These are phyloP conservation scores for Musa schizocarpa DNA, from an alignment of 176 grass and related monocot genomes.

Conservation along the genomic window DNA sequence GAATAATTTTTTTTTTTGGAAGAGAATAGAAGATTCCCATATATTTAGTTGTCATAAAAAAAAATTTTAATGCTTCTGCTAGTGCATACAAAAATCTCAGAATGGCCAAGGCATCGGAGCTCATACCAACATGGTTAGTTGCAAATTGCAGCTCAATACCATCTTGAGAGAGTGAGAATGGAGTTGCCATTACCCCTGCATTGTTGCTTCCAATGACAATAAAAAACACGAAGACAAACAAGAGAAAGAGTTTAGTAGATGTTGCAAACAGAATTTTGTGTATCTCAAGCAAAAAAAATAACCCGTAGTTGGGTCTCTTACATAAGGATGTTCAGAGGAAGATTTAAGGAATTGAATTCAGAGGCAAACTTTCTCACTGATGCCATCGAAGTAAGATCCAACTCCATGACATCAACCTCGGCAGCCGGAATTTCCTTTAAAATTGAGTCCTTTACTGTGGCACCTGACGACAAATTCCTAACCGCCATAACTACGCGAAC, in stretches of 20 bases:
- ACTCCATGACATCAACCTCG: slow-evolving; percentile 54
- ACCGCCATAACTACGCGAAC: slow-evolving; percentile 82
- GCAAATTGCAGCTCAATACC: slow-evolving; percentile 93
- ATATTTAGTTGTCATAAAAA: not conserved
- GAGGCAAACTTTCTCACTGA: slow-evolving; percentile 69
- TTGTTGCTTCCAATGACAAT: slow-evolving; percentile 57
- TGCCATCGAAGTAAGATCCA: slow-evolving; percentile 67
- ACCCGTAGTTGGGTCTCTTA: slow-evolving; percentile 19
- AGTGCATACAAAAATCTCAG: not conserved
- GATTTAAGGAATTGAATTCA: slow-evolving; percentile 34
- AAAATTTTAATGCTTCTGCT: not conserved
- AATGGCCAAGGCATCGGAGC: slow-evolving; percentile 4
- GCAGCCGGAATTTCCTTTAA: slow-evolving; percentile 40
- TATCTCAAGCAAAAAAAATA: not conserved
- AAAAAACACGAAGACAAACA: slow-evolving; percentile 6
- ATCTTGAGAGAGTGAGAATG: slow-evolving; percentile 79
- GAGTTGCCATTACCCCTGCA: slow-evolving; percentile 81
- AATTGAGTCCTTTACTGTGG: slow-evolving; percentile 34
- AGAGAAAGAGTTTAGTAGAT: too few species aligned
- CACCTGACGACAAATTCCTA: slow-evolving; percentile 37
- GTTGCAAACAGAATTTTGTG: too few species aligned
- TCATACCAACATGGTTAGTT: slow-evolving; percentile 87
- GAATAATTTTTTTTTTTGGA: not conserved
- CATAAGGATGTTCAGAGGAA: slow-evolving; percentile 88
- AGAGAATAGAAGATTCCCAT: not conserved